Conservation (phyloP, 768 basidiomycete species). For the Tulasnella sp. region DNA sequence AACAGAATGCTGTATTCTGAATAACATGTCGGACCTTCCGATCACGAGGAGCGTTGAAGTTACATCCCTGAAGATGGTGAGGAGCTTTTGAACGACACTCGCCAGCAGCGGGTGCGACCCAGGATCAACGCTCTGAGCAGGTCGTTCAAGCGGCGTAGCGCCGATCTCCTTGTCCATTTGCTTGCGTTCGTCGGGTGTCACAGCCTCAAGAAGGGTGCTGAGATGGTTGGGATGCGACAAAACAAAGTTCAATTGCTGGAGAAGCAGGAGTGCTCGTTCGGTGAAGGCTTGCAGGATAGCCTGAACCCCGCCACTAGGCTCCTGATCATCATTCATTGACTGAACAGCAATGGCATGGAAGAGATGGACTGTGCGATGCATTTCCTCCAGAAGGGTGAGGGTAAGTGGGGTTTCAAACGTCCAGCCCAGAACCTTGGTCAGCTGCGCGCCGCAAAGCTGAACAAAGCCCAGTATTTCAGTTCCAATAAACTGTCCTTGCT, state of each 20-base stretch:
- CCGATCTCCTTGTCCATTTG: slow-evolving; percentile 50
- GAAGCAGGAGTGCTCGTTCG: slow-evolving; percentile 51
- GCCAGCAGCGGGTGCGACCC: slow-evolving; percentile 59
- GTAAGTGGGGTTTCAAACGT: slow-evolving; percentile 68
- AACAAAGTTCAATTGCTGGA: slow-evolving; percentile 83
- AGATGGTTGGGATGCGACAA: slow-evolving; percentile 85
- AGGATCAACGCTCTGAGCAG: slow-evolving; percentile 43
- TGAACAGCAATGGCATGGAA: slow-evolving; percentile 61
- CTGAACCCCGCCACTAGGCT: slow-evolving; percentile 39
- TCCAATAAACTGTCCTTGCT: slow-evolving; percentile 59
- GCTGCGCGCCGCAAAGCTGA: slow-evolving; percentile 72
- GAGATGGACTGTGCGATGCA: slow-evolving; percentile 64
- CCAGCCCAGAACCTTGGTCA: slow-evolving; percentile 67
- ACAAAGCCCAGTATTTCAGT: slow-evolving; percentile 77
- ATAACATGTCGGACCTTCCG: slow-evolving; percentile 54
- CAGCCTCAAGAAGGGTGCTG: slow-evolving; percentile 65
- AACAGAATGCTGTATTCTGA: slow-evolving; percentile 30
- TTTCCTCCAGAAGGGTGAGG: slow-evolving; percentile 63
- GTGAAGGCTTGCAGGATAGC: slow-evolving; percentile 54
- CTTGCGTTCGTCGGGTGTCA: slow-evolving; percentile 59
- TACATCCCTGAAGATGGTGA: slow-evolving; percentile 57
- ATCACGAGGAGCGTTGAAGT: slow-evolving; percentile 56
- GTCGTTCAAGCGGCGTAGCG: slow-evolving; percentile 26
- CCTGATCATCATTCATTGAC: slow-evolving; percentile 29
- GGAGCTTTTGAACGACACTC: slow-evolving; percentile 57